A percentile compares a stretch with the other conserved stretches of the same genome.
phyloP scores from a whole-genome alignment of 2,329 filamentous ascomycete species.

The Calcarisporium arbuscula region DNA sequence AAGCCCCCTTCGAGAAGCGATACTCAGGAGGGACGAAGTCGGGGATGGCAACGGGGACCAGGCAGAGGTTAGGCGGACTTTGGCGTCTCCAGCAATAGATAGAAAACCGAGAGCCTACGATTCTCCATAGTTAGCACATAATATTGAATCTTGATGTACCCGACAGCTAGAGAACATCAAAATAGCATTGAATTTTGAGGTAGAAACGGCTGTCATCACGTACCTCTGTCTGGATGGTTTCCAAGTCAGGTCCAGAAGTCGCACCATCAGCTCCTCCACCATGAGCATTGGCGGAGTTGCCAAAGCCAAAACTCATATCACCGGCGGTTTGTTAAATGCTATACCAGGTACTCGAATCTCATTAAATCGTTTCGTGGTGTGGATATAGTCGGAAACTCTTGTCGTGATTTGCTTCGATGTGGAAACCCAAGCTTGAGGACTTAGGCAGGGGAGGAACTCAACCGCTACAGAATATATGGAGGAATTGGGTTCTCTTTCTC shows the following conservation, averaged over 20 bases:
- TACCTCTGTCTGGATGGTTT: conserved; percentile 78
- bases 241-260: conserved; percentile 57
- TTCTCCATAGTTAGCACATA: conserved; percentile 14
- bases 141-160: conserved; percentile 2
- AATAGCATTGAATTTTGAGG: conserved; percentile 4
- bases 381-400: too few relatives aligned
- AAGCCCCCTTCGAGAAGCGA: conserved; percentile 74
- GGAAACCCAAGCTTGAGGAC: too few relatives aligned
- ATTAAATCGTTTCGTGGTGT: too few relatives aligned
- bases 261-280: conserved; percentile 32
- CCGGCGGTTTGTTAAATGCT: conserved; percentile 29
- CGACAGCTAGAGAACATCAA: not conserved
- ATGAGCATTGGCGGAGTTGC: conserved; percentile 38
- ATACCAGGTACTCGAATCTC: conserved; percentile 17
- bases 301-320: conserved; percentile 61
- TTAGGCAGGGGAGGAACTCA: too few relatives aligned
- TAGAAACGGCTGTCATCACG: not conserved
- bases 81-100: conserved; percentile 71
- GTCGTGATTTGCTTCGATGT: too few relatives aligned
- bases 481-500: too few relatives aligned
- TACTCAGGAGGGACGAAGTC: conserved; percentile 74
- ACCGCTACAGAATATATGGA: too few relatives aligned
- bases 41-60: conserved; percentile 73
- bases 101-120: conserved; percentile 70
- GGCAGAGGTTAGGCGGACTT: conserved; percentile 70